Conservation (phyloP, 2,329 filamentous ascomycete species). For the Aspergillus hortae region DNA sequence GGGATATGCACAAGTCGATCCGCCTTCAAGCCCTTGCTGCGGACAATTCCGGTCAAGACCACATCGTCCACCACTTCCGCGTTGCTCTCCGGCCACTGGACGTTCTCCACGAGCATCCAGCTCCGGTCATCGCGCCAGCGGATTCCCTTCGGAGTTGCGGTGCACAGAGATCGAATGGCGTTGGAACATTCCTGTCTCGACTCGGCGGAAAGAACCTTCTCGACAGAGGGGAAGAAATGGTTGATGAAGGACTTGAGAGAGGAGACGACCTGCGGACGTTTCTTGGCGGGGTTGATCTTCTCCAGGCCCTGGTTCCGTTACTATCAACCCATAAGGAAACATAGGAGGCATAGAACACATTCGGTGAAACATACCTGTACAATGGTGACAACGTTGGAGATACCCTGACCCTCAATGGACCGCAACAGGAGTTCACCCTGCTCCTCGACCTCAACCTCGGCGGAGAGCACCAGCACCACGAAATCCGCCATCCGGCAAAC, state of each 20-base stretch:
- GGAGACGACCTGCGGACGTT: slow-evolving; percentile 68
- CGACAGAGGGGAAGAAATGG: slow-evolving; percentile 88
- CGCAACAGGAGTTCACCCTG: slow-evolving; percentile 81
- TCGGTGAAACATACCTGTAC: slow-evolving; percentile 53
- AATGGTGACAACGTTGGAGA: slow-evolving; percentile 85
- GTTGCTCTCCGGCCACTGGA: slow-evolving; percentile 64
- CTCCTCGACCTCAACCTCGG: slow-evolving; percentile 71
- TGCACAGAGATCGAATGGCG: slow-evolving; percentile 85
- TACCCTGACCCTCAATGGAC: slow-evolving; percentile 86
- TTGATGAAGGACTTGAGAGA: slow-evolving; percentile 90
- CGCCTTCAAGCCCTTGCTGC: slow-evolving; percentile 82
- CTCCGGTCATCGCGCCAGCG: slow-evolving; percentile 91
- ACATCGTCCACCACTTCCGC: slow-evolving; percentile 51
- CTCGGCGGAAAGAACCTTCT: slow-evolving; percentile 86
- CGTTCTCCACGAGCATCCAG: slow-evolving; percentile 87
- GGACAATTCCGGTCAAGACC: slow-evolving; percentile 76
- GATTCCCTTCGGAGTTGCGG: slow-evolving; percentile 87
- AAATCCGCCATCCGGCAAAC: slow-evolving; percentile 87
- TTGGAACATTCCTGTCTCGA: slow-evolving; percentile 88
- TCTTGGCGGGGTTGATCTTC: slow-evolving; percentile 73
- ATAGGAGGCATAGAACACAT: neutral
- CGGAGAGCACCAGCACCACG: slow-evolving; percentile 79
- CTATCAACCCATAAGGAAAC: slow-evolving; percentile 8
- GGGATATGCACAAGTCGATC: slow-evolving; percentile 87
- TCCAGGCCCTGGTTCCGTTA: slow-evolving; percentile 55